Conservation (phyloP, 1,284 basidiomycete genomes). For the Trametes sp. region DNA sequence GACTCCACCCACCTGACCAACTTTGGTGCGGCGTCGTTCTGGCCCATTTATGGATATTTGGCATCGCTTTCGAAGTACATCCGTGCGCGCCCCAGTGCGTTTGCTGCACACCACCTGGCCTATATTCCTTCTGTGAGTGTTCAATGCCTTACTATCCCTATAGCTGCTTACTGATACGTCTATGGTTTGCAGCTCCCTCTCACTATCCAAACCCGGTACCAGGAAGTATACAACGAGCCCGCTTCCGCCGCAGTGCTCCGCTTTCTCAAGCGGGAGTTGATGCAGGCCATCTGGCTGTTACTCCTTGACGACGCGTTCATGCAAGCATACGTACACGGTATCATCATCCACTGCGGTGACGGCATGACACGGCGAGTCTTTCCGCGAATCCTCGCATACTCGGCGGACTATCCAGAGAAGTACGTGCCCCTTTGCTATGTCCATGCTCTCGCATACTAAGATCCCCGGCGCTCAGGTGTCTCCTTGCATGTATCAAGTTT, state of each 20-base stretch:
- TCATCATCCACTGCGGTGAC: constrained; percentile 36
- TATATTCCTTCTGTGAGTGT: constrained; percentile 43
- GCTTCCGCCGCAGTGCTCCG: constrained; percentile 20
- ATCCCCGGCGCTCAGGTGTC: not conserved
- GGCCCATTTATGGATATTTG: no score
- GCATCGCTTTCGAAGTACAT: no score
- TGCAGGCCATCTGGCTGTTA: constrained; percentile 34
- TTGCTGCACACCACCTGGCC: constrained; percentile 28
- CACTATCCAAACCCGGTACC: not conserved
- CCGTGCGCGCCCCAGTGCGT: no score
- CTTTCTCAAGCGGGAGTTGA: constrained; percentile 36
- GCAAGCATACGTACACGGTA: constrained; percentile 37
- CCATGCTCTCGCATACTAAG: not conserved
- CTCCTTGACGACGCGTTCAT: constrained; percentile 39
- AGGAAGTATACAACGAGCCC: not conserved
- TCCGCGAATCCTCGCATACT: constrained; percentile 33
- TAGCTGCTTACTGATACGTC: not conserved
- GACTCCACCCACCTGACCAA: no score
- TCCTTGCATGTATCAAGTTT: not conserved
- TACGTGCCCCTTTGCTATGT: no score
- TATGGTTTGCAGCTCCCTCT: constrained; percentile 11
- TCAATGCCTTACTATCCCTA: not conserved
- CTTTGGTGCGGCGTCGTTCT: no score
- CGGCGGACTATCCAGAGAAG: constrained; percentile 45
- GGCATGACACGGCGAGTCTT: constrained; percentile 27